Conservation (phyloP, 257 asterid genomes). For the Forsythia suspensa region DNA sequence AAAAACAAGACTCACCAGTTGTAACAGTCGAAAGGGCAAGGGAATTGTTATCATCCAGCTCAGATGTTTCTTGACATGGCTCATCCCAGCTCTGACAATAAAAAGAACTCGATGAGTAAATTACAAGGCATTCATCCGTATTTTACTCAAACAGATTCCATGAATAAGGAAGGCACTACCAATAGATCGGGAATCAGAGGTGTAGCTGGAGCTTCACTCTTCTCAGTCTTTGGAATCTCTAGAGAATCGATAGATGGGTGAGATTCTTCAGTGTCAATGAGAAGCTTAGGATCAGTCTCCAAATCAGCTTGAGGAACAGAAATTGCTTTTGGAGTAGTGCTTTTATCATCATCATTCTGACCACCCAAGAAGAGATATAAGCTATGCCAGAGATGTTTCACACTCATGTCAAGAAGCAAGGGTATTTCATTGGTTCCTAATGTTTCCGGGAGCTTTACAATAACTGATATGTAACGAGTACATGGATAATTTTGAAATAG, state of each 20-base stretch:
- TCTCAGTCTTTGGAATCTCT: constrained; percentile 24
- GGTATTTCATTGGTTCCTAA: neutral
- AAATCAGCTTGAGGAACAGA: constrained; percentile 25
- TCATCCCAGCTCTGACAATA: constrained; percentile 62
- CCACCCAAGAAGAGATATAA: constrained; percentile 16
- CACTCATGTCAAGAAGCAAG: neutral
- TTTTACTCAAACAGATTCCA: neutral
- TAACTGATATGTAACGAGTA: neutral
- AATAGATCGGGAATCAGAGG: constrained; percentile 58
- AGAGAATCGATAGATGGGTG: constrained; percentile 29
- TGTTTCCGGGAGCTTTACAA: neutral
- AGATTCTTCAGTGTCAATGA: constrained; percentile 25
- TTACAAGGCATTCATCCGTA: constrained; percentile 1
- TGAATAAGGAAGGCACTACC: constrained; percentile 37
- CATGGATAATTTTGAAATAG: neutral
- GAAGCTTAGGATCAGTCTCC: constrained; percentile 35
- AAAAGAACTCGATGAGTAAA: neutral
- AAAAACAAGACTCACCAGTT: constrained; percentile 37
- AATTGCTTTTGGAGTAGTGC: constrained; percentile 28
- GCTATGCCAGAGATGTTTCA: constrained; percentile 15
- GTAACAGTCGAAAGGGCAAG: constrained; percentile 28
- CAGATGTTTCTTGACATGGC: constrained; percentile 44
- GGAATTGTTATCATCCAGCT: constrained; percentile 23
- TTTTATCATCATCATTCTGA: constrained; percentile 40
- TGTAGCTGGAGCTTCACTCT: constrained; percentile 29